Evolutionary conservation across 2,329 filamentous ascomycete genomes (phyloP).

Genomic region (Monilinia fructicola): DNA sequence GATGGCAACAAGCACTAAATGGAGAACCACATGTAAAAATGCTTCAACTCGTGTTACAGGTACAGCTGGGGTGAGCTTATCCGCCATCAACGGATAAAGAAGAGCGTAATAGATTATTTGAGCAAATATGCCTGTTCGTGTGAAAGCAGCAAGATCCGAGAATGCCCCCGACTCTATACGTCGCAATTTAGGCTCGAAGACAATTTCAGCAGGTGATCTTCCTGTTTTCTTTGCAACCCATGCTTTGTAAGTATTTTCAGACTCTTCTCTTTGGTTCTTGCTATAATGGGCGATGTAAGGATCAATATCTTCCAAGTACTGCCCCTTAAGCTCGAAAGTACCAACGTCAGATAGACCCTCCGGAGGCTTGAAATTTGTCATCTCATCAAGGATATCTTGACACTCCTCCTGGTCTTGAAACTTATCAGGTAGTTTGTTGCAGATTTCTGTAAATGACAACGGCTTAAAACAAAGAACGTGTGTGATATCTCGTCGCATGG

Average conservation of each 20-base stretch:
- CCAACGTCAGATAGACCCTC: conserved; percentile 91
- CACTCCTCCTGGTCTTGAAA: conserved; percentile 88
- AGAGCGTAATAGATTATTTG: conserved; percentile 89
- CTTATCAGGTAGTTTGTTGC: conserved; percentile 80
- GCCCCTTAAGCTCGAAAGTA: conserved; percentile 86
- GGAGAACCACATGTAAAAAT: conserved; percentile 87
- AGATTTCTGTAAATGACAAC: conserved; percentile 89
- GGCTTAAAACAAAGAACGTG: conserved; percentile 97
- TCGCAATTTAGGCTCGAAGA: conserved; percentile 84
- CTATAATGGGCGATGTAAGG: conserved; percentile 95
- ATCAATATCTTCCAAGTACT: conserved; percentile 85
- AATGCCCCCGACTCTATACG: conserved; percentile 78
- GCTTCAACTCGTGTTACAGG: conserved; percentile 83
- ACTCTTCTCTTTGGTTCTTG: conserved; percentile 95
- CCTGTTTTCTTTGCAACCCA: conserved; percentile 86
- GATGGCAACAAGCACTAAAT: conserved; percentile 82
- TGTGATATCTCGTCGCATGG: conserved; percentile 83
- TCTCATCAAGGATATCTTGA: conserved; percentile 77
- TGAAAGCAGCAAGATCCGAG: conserved; percentile 73
- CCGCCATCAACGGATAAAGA: conserved; percentile 72
- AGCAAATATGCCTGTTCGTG: conserved; percentile 78
- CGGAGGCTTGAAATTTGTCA: conserved; percentile 85
- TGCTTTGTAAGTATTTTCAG: conserved; percentile 83
- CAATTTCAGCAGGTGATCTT: conserved; percentile 76
- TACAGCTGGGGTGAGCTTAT: conserved; percentile 68